phyloP scores from a whole-genome alignment of 441 rosid species.

The Bruguiera hainesii region DNA sequence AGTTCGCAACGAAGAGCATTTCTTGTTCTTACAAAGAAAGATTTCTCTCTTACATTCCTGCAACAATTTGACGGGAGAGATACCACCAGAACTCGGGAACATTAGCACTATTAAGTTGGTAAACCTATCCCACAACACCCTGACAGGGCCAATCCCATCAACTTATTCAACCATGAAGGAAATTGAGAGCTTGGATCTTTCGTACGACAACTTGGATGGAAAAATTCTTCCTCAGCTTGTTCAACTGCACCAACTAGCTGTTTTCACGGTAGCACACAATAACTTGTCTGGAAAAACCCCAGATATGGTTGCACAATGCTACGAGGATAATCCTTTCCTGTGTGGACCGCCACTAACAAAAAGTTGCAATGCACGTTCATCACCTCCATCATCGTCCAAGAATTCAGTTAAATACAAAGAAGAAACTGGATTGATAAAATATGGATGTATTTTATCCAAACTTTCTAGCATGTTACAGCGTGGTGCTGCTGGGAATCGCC shows the following conservation, averaged over 20 bases:
- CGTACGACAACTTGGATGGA: neutral
- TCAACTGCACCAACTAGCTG: neutral
- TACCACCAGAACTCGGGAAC: constrained; percentile 13
- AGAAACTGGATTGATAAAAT: constrained; percentile 7
- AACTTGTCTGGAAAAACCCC: constrained; percentile 27
- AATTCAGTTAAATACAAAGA: neutral
- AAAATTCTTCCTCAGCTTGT: neutral
- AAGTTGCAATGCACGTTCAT: neutral
- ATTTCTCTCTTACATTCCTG: neutral
- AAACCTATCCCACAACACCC: neutral
- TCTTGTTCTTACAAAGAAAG: constrained; percentile 10
- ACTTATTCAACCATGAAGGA: neutral
- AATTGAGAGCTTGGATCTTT: neutral
- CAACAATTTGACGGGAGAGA: constrained; percentile 19
- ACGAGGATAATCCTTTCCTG: constrained; percentile 29
- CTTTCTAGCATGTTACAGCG: neutral
- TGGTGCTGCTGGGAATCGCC: no score
- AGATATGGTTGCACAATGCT: constrained; percentile 17
- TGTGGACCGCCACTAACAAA: constrained; percentile 27
- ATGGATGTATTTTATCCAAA: constrained; percentile 12
- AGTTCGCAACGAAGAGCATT: constrained; percentile 13
- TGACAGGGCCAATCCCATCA: constrained; percentile 15
- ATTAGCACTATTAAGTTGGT: neutral
- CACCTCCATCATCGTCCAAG: neutral
- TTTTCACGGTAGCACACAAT: constrained; percentile 31